These are phyloP conservation scores for Thielaviopsis musarum DNA, from an alignment of 2,329 filamentous ascomycete species.

Conservation along the genomic window DNA sequence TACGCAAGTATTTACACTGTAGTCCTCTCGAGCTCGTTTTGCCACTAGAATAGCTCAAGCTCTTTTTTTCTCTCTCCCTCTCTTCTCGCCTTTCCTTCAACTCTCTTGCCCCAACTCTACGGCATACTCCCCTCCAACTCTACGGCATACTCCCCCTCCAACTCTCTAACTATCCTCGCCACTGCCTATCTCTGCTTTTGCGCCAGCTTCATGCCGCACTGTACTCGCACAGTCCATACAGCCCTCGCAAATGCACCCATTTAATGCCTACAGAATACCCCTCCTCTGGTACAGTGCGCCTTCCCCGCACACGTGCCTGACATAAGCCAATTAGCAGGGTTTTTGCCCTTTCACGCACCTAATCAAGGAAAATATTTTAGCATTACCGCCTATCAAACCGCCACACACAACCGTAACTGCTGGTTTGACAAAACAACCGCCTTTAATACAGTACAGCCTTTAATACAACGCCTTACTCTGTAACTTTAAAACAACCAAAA, in stretches of 20 bases:
- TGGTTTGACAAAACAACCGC: background rate
- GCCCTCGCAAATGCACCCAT: background rate
- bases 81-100: no score
- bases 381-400: background rate
- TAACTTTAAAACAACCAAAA: background rate
- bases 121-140: no score
- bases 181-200: no score
- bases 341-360: constrained; percentile 6
- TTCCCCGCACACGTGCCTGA: constrained; percentile 3
- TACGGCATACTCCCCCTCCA: no score
- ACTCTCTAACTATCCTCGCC: no score
- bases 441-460: background rate
- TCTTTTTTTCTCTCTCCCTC: no score
- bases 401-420: no score
- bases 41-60: no score
- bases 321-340: constrained; percentile 7
- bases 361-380: background rate
- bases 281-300: constrained; percentile 2
- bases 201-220: background rate
- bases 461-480: background rate
- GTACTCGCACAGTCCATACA: background rate
- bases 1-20: no score
- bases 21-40: no score
- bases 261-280: background rate
- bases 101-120: no score